phyloP scores from a whole-genome alignment of 306 rosid species.

The Pyrus pyrifolia region DNA sequence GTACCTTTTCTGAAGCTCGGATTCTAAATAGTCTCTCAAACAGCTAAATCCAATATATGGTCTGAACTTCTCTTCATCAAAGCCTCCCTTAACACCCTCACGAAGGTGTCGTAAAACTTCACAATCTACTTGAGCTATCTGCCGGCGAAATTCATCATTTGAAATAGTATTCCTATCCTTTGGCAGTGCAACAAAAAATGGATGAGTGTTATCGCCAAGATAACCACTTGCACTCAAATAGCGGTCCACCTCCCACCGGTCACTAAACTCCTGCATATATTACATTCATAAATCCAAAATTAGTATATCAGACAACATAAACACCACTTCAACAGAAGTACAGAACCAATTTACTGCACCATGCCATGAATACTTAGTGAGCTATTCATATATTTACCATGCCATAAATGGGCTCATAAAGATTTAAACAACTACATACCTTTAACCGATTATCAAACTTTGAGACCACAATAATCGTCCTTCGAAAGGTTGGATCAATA shows the following conservation, averaged over 20 bases:
- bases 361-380: not conserved
- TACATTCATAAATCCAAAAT: constrained; percentile 13
- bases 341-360: not conserved
- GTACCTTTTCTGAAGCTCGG: constrained; percentile 90
- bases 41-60: constrained; percentile 68
- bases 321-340: not conserved
- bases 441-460: constrained; percentile 96
- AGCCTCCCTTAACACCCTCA: constrained; percentile 80
- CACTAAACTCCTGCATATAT: constrained; percentile 70
- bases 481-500: constrained; percentile 76
- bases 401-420: not conserved
- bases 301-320: not conserved
- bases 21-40: constrained; percentile 77
- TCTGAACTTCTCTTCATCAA: constrained; percentile 79
- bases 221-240: constrained; percentile 95
- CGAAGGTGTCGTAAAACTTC: constrained; percentile 83
- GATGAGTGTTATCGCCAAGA: constrained; percentile 73
- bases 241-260: constrained; percentile 96
- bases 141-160: constrained; percentile 90
- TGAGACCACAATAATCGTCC: constrained; percentile 82
- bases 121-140: constrained; percentile 74
- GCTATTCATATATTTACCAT: not conserved
- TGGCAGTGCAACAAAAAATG: constrained; percentile 85
- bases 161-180: constrained; percentile 72
- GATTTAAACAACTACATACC: constrained; percentile 32